Evolutionary conservation across 768 basidiomycete genomes (phyloP).

Genomic region (Mycena chlorophos): DNA sequence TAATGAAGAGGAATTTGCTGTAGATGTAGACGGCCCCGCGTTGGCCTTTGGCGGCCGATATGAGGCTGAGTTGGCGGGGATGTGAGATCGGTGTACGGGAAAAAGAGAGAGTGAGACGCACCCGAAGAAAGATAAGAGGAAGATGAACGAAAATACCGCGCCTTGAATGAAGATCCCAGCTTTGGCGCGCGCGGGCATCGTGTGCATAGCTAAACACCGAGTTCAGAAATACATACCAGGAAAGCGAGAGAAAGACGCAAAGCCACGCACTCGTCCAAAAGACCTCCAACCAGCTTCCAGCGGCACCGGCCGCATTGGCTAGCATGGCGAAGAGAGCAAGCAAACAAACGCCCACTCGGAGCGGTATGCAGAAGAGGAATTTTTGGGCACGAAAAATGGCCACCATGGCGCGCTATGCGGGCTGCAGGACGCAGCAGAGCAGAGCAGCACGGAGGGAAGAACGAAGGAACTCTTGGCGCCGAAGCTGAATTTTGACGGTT

Average conservation of each 20-base stretch:
- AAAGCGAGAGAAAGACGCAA: neutral
- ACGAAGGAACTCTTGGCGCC: no score
- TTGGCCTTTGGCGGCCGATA: slow-evolving; percentile 6
- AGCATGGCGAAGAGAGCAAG: slow-evolving; percentile 21
- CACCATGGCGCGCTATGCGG: no score
- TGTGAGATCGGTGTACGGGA: neutral
- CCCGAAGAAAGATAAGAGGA: slow-evolving; percentile 23
- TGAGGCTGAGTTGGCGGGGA: slow-evolving; percentile 18
- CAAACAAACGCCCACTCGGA: slow-evolving; percentile 22
- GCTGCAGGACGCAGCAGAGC: no score
- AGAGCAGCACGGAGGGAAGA: no score
- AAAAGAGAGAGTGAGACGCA: neutral
- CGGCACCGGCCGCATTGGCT: slow-evolving; percentile 19
- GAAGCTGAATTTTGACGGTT: no score
- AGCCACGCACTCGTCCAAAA: slow-evolving; percentile 15
- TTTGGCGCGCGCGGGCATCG: slow-evolving; percentile 14
- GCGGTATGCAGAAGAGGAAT: slow-evolving; percentile 23
- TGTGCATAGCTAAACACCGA: slow-evolving; percentile 11
- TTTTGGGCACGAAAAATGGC: slow-evolving; percentile 23
- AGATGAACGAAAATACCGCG: slow-evolving; percentile 21
- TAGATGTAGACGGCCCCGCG: slow-evolving; percentile 21
- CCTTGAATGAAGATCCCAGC: slow-evolving; percentile 20
- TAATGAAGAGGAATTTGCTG: slow-evolving; percentile 20
- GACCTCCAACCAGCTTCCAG: slow-evolving; percentile 26
- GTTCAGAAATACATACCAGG: neutral